Evolutionary conservation across 1,284 basidiomycete genomes (phyloP).

Genomic region (Ustilago shanxiensis): DNA sequence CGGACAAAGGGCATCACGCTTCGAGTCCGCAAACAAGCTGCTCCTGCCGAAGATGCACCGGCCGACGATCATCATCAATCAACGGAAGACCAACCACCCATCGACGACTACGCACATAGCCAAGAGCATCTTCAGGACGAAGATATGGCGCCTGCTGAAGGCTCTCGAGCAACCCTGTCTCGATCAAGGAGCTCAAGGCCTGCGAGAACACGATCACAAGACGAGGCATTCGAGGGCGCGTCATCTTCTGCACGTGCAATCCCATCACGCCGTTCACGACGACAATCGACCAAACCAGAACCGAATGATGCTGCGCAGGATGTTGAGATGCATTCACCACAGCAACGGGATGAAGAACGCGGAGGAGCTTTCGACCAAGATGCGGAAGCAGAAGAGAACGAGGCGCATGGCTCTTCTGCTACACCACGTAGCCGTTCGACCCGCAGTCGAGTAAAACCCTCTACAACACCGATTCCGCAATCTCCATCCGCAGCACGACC

Average conservation of each 20-base stretch:
- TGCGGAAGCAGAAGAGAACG: constrained; percentile 12
- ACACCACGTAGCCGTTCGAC: constrained; percentile 32
- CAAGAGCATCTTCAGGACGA: constrained; percentile 19
- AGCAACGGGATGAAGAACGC: constrained; percentile 13
- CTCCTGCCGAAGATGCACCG: constrained; percentile 14
- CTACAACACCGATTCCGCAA: constrained; percentile 36
- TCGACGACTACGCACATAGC: background rate
- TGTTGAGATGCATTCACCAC: constrained; percentile 17
- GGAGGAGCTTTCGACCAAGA: constrained; percentile 12
- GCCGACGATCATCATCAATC: background rate
- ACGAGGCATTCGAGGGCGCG: constrained; percentile 26
- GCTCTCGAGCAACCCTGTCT: constrained; percentile 11
- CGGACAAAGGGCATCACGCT: constrained; percentile 50
- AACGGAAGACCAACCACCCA: background rate
- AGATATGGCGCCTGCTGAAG: constrained; percentile 26
- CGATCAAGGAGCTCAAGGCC: constrained; percentile 35
- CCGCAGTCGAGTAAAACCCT: constrained; percentile 27
- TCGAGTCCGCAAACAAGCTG: constrained; percentile 36
- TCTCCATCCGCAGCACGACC: constrained; percentile 17
- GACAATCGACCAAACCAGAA: constrained; percentile 35
- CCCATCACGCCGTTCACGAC: constrained; percentile 42
- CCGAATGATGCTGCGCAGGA: constrained; percentile 17
- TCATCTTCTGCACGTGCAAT: constrained; percentile 20
- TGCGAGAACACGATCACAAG: constrained; percentile 31
- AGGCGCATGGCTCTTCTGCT: constrained; percentile 12